Conservation (phyloP, 208 protist genomes). For the Trypanosoma conorhini region DNA sequence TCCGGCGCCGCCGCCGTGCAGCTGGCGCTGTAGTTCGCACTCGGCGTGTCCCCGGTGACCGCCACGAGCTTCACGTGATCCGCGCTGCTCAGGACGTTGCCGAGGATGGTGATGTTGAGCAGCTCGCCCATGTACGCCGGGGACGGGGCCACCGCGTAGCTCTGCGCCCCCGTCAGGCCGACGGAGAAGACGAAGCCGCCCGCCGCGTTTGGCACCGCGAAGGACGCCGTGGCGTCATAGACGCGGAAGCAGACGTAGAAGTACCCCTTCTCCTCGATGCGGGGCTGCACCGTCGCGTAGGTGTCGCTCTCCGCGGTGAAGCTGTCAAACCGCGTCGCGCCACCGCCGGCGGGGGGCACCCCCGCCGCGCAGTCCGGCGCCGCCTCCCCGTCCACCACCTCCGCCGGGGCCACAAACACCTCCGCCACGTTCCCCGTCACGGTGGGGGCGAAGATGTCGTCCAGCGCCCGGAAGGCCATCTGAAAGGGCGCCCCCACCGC, state of each 20-base stretch:
- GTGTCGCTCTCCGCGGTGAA: conserved; percentile 56
- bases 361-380: conserved; percentile 48
- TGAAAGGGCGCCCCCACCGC: conserved; percentile 45
- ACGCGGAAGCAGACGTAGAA: conserved; percentile 87
- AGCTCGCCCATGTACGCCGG: conserved; percentile 72
- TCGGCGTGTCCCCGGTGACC: conserved; percentile 28
- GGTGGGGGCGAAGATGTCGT: conserved; percentile 62
- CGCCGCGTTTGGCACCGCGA: conserved; percentile 63
- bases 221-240: conserved; percentile 46
- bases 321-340: conserved; percentile 54
- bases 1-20: conserved; percentile 64
- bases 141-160: conserved; percentile 66
- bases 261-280: conserved; percentile 54
- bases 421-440: conserved; percentile 37
- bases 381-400: conserved; percentile 9
- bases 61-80: conserved; percentile 84
- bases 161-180: conserved; percentile 73
- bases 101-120: conserved; percentile 64
- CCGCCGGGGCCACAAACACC: conserved; percentile 39
- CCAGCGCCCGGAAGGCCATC: conserved; percentile 61
- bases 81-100: conserved; percentile 54
- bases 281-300: conserved; percentile 55
- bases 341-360: conserved; percentile 36
- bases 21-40: conserved; percentile 25
- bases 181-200: conserved; percentile 84